phyloP scores from a whole-genome alignment of 352 stramenopile species.

The Peronosclerospora sorghi region DNA sequence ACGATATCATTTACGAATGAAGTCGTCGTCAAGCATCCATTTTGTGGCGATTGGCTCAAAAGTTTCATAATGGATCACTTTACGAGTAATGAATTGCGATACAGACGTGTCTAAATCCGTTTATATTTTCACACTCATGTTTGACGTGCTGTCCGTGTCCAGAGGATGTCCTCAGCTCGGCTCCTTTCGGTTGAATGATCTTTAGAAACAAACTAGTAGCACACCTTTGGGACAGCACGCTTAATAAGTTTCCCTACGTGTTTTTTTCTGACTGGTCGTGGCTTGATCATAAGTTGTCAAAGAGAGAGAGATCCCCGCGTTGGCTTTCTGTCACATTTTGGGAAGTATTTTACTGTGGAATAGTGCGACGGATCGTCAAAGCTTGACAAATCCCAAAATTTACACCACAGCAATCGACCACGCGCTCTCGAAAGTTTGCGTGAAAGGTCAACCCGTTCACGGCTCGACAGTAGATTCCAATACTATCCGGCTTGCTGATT shows the following conservation, averaged over 20 bases:
- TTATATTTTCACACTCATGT: too few relatives aligned
- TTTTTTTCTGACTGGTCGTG: constrained; percentile 60
- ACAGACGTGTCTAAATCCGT: too few relatives aligned
- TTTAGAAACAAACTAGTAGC: constrained; percentile 26
- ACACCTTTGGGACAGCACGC: constrained; percentile 32
- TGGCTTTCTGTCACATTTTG: constrained; percentile 46
- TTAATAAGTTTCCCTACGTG: constrained; percentile 41
- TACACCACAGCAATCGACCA: too few relatives aligned
- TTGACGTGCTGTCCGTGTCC: constrained; percentile 7
- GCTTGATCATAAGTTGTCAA: constrained; percentile 40
- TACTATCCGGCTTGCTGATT: constrained; percentile 14
- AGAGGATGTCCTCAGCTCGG: constrained; percentile 14
- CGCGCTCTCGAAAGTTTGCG: too few relatives aligned
- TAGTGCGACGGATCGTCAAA: too few relatives aligned
- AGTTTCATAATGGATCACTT: constrained; percentile 11
- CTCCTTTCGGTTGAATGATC: constrained; percentile 32
- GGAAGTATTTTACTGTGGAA: too few relatives aligned
- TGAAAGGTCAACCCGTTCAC: too few relatives aligned
- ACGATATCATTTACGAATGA: constrained; percentile 19
- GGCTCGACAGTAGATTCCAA: too few relatives aligned
- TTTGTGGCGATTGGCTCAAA: constrained; percentile 16
- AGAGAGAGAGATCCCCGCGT: constrained; percentile 23
- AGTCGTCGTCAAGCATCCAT: constrained; percentile 21
- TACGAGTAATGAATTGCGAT: constrained; percentile 15
- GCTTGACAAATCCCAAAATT: too few relatives aligned